Base-by-base conservation (phyloP, 352 stramenopile species). In the Phytophthora syringae region DNA sequence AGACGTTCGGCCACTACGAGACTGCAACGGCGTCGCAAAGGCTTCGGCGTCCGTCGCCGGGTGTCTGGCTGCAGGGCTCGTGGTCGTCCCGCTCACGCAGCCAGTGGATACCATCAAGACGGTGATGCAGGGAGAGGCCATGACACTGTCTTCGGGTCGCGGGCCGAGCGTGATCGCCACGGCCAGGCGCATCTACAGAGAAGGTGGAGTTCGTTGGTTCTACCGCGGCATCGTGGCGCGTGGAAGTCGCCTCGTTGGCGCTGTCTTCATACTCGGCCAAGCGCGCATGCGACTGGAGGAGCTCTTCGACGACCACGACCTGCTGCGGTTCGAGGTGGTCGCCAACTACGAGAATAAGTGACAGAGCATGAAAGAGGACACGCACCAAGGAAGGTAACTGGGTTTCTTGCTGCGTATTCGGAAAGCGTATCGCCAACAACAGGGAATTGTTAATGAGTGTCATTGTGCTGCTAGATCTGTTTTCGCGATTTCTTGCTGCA, bases 71-170 rank as follows among this genome's bases (percentile, higher is more conserved):
- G 82, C 86, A 27, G 86, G 86, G 3, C 74, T 94, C 18, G 66
- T 89, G 13, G 89, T 87, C 11, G 84, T 94, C 18, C 77, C 84
- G 32, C 77, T 74, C 30, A 94, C 84, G 52, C 86, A 94, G 65
- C 86, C 86, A 5, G 68, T 94, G 13, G 86, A 94, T 54, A 94
- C 84, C 7, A 67, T 94, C 34, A 94, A 94, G 74, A 94, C 86
- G 1, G 82, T 94, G n/a, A 89, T 93, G 77, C 86, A 94, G 48
- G 86, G 86, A 44, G 82, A 94, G 53, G 82, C 84, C 7, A 68
- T 92, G 59, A 55, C 37, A 20, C 53, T 88, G 7, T 63, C 75
- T 5, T 63, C 75, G 2, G 50, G 67, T n/a, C 67, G 63, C 16
- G 67, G 75, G 9, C 64, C 72, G 1, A 77, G 64, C 30, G 64